Evolutionary conservation across 192 early-diverging fungal genomes (phyloP).

Genomic region (Mortierella hygrophila): DNA sequence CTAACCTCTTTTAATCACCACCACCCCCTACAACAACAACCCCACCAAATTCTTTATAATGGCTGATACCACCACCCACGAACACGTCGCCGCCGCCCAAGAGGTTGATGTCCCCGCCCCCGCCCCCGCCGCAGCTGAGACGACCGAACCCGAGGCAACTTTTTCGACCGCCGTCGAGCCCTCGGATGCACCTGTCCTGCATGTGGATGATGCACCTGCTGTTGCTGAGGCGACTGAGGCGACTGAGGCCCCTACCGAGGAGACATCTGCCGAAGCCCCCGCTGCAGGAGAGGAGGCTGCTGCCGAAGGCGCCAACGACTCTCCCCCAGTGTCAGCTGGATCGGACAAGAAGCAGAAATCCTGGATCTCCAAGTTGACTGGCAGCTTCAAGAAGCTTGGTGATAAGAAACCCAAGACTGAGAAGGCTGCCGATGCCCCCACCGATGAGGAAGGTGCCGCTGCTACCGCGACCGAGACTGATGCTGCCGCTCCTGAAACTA

Average conservation of each 20-base stretch:
- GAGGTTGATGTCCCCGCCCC: neutral
- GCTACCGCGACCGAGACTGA: neutral
- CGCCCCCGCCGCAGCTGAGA: neutral
- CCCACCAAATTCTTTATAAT: slow-evolving; percentile 10
- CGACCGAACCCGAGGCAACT: slow-evolving; percentile 26
- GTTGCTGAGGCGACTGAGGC: neutral
- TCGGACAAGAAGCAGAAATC: slow-evolving; percentile 45
- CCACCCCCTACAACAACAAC: neutral
- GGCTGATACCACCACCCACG: slow-evolving; percentile 19
- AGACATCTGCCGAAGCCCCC: slow-evolving; percentile 4
- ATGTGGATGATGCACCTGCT: slow-evolving; percentile 17
- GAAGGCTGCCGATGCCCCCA: slow-evolving; percentile 17
- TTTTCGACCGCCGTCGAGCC: slow-evolving; percentile 48
- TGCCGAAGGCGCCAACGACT: slow-evolving; percentile 3
- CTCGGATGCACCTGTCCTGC: slow-evolving; percentile 35
- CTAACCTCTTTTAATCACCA: neutral
- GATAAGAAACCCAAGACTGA: slow-evolving; percentile 54
- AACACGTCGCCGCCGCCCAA: neutral
- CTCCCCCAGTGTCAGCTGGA: slow-evolving; percentile 20
- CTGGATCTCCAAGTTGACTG: slow-evolving; percentile 47
- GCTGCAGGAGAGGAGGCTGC: slow-evolving; percentile 2
- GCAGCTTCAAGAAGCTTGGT: slow-evolving; percentile 47
- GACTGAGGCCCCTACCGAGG: slow-evolving; percentile 14
- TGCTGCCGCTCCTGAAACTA: neutral
- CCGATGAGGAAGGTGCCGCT: slow-evolving; percentile 6